phyloP scores from a whole-genome alignment of 2,329 filamentous ascomycete species.

The Arthrinium puccinioides region DNA sequence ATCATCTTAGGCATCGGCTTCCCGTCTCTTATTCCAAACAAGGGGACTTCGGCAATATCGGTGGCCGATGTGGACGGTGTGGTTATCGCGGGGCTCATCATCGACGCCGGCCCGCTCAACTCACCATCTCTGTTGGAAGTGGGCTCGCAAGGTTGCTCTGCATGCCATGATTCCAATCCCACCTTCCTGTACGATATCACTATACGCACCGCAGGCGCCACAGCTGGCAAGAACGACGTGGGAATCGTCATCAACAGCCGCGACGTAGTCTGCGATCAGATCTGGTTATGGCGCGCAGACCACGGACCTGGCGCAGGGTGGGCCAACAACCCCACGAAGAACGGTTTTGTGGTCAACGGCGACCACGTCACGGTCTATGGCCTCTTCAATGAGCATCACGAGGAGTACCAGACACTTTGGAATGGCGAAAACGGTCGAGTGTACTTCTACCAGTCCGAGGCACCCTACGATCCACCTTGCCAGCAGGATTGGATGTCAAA shows the following conservation, averaged over 20 bases:
- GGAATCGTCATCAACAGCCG: conserved; percentile 23
- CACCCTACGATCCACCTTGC: conserved; percentile 24
- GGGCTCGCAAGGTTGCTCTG: conserved; percentile 14
- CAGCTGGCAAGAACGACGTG: conserved; percentile 16
- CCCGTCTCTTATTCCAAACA: conserved; percentile 20
- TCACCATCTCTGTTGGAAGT: conserved; percentile 21
- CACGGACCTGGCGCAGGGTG: conserved; percentile 21
- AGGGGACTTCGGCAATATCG: conserved; percentile 15
- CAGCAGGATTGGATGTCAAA: conserved; percentile 20
- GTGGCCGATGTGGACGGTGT: conserved; percentile 23
- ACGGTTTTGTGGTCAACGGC: conserved; percentile 23
- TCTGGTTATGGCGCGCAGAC: conserved; percentile 26
- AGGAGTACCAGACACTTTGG: conserved; percentile 25
- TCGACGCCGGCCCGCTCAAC: conserved; percentile 19
- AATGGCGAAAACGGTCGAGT: conserved; percentile 20
- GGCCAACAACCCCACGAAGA: conserved; percentile 21
- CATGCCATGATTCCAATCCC: conserved; percentile 17
- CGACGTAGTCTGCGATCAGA: conserved; percentile 22
- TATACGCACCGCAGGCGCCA: conserved; percentile 19
- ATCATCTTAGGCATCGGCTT: conserved; percentile 22
- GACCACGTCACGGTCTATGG: conserved; percentile 23
- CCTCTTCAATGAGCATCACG: conserved; percentile 26
- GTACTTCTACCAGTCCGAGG: conserved; percentile 27
- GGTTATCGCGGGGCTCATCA: conserved; percentile 22
- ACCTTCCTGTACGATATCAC: conserved; percentile 25